phyloP scores from a whole-genome alignment of 2,329 filamentous ascomycete species.

The Pseudonectria buxi region DNA sequence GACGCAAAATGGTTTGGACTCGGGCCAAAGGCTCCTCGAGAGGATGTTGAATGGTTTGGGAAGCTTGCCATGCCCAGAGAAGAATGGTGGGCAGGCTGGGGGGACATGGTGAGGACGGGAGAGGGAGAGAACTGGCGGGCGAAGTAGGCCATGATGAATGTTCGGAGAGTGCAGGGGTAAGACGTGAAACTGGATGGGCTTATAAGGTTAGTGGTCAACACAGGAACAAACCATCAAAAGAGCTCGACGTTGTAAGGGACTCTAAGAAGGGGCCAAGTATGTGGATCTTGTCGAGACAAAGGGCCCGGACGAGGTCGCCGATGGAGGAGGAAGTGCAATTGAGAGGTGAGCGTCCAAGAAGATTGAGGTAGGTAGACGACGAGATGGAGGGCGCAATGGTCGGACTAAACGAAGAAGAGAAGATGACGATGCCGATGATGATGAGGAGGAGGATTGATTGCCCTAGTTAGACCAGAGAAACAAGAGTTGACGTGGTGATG shows the following conservation, averaged over 20 bases:
- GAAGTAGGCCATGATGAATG: constrained; percentile 37
- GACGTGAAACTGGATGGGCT: constrained; percentile 13
- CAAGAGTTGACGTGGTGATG: no score
- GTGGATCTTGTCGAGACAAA: not conserved
- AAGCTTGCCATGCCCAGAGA: constrained; percentile 25
- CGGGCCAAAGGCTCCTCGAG: constrained; percentile 17
- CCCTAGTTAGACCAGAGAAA: no score
- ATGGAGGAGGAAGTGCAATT: constrained; percentile 4
- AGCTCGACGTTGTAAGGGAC: constrained; percentile 3
- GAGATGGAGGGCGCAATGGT: no score
- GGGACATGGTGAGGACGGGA: constrained; percentile 37
- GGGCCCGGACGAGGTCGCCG: not conserved
- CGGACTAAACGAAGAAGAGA: no score
- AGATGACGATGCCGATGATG: no score
- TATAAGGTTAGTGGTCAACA: constrained; percentile 25
- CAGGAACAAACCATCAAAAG: constrained; percentile 26
- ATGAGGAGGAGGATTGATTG: no score
- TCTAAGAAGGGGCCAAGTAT: not conserved
- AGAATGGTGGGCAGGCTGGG: constrained; percentile 28
- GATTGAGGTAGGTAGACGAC: not conserved
- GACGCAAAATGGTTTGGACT: constrained; percentile 14
- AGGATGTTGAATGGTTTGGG: constrained; percentile 17
- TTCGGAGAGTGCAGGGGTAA: constrained; percentile 7
- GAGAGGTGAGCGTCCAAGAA: constrained; percentile 1
- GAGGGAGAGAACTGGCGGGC: constrained; percentile 36